Evolutionary conservation across 2,329 filamentous ascomycete genomes (phyloP).

Genomic region (Aspergillus quadricinctus): DNA sequence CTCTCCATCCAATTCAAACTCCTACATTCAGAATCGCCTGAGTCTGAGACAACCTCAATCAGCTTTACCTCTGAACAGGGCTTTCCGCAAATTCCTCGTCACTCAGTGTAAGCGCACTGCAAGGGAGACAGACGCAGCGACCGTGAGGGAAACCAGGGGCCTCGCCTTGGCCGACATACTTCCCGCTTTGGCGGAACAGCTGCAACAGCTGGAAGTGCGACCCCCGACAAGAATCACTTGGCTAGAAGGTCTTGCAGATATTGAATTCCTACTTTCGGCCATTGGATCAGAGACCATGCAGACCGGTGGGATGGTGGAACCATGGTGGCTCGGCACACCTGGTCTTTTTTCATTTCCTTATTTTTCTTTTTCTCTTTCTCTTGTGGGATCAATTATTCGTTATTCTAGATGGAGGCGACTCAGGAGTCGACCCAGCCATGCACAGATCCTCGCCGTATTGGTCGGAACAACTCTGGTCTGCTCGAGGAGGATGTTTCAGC

Average conservation of each 20-base stretch:
- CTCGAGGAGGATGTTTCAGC: constrained; percentile 76
- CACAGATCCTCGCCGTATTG: constrained; percentile 73
- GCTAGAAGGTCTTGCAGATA: constrained; percentile 85
- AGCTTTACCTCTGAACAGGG: no score
- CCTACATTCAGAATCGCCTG: no score
- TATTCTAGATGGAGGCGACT: constrained; percentile 43
- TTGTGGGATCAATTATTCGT: constrained; percentile 9
- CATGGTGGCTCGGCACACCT: no score
- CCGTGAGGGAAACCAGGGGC: constrained; percentile 52
- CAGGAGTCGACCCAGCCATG: constrained; percentile 71
- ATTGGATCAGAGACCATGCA: constrained; percentile 85
- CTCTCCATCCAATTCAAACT: no score
- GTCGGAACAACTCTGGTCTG: constrained; percentile 77
- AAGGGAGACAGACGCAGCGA: no score
- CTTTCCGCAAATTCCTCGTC: no score
- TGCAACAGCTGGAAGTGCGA: constrained; percentile 77
- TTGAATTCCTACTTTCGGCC: constrained; percentile 85
- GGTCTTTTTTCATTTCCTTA: not conserved
- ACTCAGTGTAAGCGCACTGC: no score
- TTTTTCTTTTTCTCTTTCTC: constrained; percentile 4
- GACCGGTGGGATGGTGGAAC: constrained; percentile 79
- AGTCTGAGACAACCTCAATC: no score
- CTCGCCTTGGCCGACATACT: constrained; percentile 92
- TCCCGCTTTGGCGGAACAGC: constrained; percentile 75
- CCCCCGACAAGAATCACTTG: constrained; percentile 84